These are phyloP conservation scores for Ligustrum vulgare DNA, from an alignment of 257 asterid genomes.

Conservation along the genomic window DNA sequence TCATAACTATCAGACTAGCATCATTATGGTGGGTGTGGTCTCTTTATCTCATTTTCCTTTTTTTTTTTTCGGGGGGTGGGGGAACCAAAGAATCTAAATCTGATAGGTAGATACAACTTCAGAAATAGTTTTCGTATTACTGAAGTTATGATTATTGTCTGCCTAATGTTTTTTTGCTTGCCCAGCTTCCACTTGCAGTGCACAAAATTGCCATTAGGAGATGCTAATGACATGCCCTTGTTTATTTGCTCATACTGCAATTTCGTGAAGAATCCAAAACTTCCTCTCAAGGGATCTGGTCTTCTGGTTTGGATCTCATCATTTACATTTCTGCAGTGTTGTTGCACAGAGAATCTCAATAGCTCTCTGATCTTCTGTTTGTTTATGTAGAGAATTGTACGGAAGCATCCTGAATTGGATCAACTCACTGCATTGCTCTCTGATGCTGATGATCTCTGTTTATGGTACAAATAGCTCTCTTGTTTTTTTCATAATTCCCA, in stretches of 20 bases:
- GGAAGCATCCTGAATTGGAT: conserved; percentile 52
- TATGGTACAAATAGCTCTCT: conserved; percentile 51
- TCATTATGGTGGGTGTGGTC: not conserved
- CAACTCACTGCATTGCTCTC: conserved; percentile 52
- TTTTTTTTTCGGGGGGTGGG: no score
- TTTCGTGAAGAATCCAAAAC: conserved; percentile 47
- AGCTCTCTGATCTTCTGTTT: conserved; percentile 31
- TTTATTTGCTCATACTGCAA: conserved; percentile 63
- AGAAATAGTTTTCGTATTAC: not conserved
- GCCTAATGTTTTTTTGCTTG: conserved; percentile 27
- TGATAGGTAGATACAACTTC: conserved; percentile 3
- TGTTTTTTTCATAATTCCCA: conserved; percentile 9
- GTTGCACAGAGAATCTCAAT: not conserved
- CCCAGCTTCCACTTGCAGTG: conserved; percentile 74
- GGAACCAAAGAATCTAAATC: not conserved
- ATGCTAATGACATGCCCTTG: conserved; percentile 22
- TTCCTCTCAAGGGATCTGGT: conserved; percentile 46
- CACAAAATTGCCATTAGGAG: conserved; percentile 35
- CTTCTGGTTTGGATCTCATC: conserved; percentile 52
- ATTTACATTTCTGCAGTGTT: conserved; percentile 12
- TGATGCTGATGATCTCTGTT: conserved; percentile 62
- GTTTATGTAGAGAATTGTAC: conserved; percentile 54
- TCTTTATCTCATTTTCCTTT: not conserved
- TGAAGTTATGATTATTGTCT: conserved; percentile 1
- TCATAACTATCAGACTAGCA: not conserved